phyloP scores from a whole-genome alignment of 768 basidiomycete species.

The Sporobolomyces roseus region DNA sequence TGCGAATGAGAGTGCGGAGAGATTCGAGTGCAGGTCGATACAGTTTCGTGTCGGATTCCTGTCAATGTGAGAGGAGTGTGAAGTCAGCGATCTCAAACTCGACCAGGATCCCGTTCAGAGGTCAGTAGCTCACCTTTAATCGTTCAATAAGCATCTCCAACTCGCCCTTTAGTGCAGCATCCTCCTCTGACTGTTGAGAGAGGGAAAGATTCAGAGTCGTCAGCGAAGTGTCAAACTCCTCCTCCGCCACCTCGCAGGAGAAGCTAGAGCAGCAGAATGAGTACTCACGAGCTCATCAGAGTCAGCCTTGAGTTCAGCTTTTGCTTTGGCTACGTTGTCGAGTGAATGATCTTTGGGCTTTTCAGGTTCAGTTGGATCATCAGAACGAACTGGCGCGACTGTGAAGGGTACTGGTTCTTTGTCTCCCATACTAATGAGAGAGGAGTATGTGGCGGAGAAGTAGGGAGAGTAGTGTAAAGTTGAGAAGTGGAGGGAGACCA shows the following conservation, averaged over 20 bases:
- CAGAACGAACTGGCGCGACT: slow-evolving; percentile 30
- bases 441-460: neutral
- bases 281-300: slow-evolving; percentile 29
- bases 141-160: slow-evolving; percentile 96
- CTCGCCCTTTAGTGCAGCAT: slow-evolving; percentile 84
- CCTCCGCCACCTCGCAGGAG: neutral
- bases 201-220: neutral
- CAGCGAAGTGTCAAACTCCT: no score
- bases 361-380: slow-evolving; percentile 34
- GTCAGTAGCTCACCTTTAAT: slow-evolving; percentile 60
- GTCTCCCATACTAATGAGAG: slow-evolving; percentile 1
- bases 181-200: slow-evolving; percentile 72
- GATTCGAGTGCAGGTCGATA: slow-evolving; percentile 90
- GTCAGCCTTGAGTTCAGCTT: slow-evolving; percentile 40
- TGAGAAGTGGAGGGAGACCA: neutral
- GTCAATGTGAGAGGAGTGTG: no score
- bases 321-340: slow-evolving; percentile 27
- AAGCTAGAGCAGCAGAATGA: neutral
- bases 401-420: slow-evolving; percentile 34
- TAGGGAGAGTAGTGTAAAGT: neutral
- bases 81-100: neutral
- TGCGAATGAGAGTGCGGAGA: slow-evolving; percentile 84
- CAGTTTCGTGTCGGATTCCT: slow-evolving; percentile 83
- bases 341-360: slow-evolving; percentile 22
- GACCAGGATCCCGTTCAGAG: neutral